Base-by-base conservation (phyloP, 768 basidiomycete species). In the Collybia sordida region DNA sequence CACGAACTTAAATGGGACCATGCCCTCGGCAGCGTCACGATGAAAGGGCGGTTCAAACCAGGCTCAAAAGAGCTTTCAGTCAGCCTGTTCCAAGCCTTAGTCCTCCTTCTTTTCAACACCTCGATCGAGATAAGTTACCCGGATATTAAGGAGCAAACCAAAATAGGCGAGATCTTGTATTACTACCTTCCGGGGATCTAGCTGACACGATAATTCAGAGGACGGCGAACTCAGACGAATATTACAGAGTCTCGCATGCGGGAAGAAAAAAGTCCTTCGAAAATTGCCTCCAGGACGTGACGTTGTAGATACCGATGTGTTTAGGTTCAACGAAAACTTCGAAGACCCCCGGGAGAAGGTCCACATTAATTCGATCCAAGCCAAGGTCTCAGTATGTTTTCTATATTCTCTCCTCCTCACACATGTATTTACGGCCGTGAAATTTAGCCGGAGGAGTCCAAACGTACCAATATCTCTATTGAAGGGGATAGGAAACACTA, bases 281-380 rank as follows among this genome's bases (percentile, higher is more conserved):
- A 98, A 98, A 68, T 68, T 79, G 6, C 93, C 96, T 0, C 64
- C 66, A 0, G 90, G 93, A 5, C 82, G 78, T 56, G 93, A 96
- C 18, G 85, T 99, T 34, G 65, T 82, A 23, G 81, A 86, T 27
- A 71, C 65, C 1, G 97, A 98, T 60, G 63, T 79, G 38, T 98
- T 99, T 65, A 67, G 70, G 25, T 93, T 88, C 73, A 97, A 98
- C 64, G 71, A 78, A 24, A 82, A 82, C 7, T 98, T 98, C 66
- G 82, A 83, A 23, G 89, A 96, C 59, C 77, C 86, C 6, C 77
- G 82, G 36, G 69, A 83, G 31, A 90, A 86, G 58, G 80, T 99
- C 35, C 91, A 91, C 67, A 95, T 98, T 71, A 96, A 94, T 62
- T 90, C 94, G 18, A 96, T 99, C 42, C 97, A 98, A 66, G 88